Base-by-base conservation (phyloP, 1,284 basidiomycete genomes). In the Naganishia sp. region DNA sequence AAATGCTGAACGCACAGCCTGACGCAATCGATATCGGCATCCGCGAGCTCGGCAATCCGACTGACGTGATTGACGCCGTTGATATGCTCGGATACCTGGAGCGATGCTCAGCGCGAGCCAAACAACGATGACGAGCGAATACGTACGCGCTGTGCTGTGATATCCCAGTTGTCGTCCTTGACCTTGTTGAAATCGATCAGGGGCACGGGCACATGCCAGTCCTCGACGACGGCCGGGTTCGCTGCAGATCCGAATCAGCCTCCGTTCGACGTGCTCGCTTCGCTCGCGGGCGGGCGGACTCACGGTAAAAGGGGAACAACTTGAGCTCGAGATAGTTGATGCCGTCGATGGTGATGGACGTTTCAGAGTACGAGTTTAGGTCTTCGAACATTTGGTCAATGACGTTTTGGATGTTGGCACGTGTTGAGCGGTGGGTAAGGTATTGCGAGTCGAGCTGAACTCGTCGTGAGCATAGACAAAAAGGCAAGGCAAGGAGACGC, bases 351-450 rank as follows among this genome's bases (percentile, higher is more conserved):
- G 85, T 84, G 63, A 97, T 94, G 2, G 90, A 92, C 1, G 94
- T 94, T 79, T 96, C 94, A 0, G 92, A 92, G 80, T 96, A 99
- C 5, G 92, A 94, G 80, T 97, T 98, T 69, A 99, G 81, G 73
- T 99, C 96, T 75, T 97, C 94, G 72, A 94, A 98, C 0, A 99
- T 84, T 76, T 98, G 94, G 78, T 99, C 95, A 39, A 99, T 86
- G 65, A 99, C 90, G 6, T 88, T 87, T 71, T 90, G 86, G 60
- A 99, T 86, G 6, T 88, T 85, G 51, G 85, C 83, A 1, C 88
- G 85, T 6, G 87, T 89, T 55, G 85, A 81, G 0, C 88, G 83
- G 6, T 85, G 86, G 2, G 94, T 95, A 25, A 99, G 82, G 75
- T 97, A 94, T 2, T 84, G 85, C 0, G 90, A 92, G 74, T 96